phyloP scores from a whole-genome alignment of 129 eudicot genomes.

The Flaveria brownii region DNA sequence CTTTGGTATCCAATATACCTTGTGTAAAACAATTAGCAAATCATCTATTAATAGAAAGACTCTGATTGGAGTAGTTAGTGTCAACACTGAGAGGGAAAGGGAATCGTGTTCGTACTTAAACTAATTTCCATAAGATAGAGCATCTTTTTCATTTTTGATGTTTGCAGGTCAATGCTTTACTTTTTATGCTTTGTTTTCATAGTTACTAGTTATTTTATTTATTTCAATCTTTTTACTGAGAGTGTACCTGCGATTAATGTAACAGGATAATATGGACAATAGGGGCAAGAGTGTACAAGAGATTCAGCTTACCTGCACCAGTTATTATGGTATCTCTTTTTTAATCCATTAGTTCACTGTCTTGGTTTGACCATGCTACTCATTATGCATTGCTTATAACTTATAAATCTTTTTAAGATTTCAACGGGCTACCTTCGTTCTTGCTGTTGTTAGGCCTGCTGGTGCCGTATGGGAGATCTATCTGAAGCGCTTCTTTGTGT shows the following conservation, averaged over 20 bases:
- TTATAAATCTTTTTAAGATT: conserved; percentile 2
- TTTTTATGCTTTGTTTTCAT: conserved; percentile 20
- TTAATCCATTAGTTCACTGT: conserved; percentile 11
- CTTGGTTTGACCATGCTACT: conserved; percentile 23
- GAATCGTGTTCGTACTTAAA: background rate
- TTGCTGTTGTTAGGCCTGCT: conserved; percentile 66
- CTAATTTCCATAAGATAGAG: conserved; percentile 8
- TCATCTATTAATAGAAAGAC: background rate
- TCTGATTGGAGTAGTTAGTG: background rate
- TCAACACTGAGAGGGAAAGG: background rate
- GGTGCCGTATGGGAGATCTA: conserved; percentile 84
- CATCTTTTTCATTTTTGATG: conserved; percentile 1
- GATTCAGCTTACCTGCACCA: conserved; percentile 66
- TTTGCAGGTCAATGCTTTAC: conserved; percentile 5
- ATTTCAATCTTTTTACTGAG: conserved; percentile 13
- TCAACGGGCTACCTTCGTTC: conserved; percentile 13
- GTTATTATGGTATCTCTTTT: conserved; percentile 61
- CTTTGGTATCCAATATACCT: background rate
- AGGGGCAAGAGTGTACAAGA: conserved; percentile 77
- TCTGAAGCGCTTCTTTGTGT: conserved; percentile 80
- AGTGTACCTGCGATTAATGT: background rate
- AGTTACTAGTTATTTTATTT: background rate
- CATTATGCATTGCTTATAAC: conserved; percentile 11
- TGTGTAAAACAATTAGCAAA: background rate
- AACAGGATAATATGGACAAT: conserved; percentile 90